Evolutionary conservation across 2,329 filamentous ascomycete species (phyloP).

Genomic region (Xylariaceae sp.): DNA sequence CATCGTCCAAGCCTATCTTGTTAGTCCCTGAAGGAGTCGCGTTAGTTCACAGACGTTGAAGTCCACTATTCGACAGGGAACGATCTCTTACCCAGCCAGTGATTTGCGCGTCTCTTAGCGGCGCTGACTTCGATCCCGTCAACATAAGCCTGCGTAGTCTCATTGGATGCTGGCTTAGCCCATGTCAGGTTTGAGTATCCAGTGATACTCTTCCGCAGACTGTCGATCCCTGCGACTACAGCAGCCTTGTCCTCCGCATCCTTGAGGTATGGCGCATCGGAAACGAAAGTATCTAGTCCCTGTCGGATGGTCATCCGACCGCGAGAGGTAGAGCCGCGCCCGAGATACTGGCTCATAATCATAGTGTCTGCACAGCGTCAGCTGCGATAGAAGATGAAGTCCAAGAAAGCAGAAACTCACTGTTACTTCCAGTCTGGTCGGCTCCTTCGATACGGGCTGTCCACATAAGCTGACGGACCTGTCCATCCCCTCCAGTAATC

Average conservation of each 20-base stretch:
- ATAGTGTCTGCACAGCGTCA: slow-evolving; percentile 36
- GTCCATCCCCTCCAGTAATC: slow-evolving; percentile 52
- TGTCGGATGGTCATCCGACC: slow-evolving; percentile 59
- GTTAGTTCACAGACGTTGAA: neutral
- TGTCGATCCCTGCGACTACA: slow-evolving; percentile 59
- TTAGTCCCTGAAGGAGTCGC: slow-evolving; percentile 38
- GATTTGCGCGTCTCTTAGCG: slow-evolving; percentile 42
- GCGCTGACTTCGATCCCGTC: slow-evolving; percentile 36
- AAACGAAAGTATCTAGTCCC: slow-evolving; percentile 54
- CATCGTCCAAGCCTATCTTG: slow-evolving; percentile 56
- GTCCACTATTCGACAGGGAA: neutral
- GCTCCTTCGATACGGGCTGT: slow-evolving; percentile 60
- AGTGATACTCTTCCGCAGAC: slow-evolving; percentile 50
- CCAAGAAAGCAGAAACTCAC: slow-evolving; percentile 17
- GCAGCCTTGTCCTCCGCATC: slow-evolving; percentile 56
- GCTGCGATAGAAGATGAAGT: neutral
- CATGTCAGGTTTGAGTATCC: slow-evolving; percentile 55
- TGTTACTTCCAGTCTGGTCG: slow-evolving; percentile 30
- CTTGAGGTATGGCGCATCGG: slow-evolving; percentile 55
- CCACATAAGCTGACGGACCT: slow-evolving; percentile 61
- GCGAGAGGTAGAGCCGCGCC: slow-evolving; percentile 57
- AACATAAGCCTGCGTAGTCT: slow-evolving; percentile 54
- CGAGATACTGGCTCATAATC: slow-evolving; percentile 59
- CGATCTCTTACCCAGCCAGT: slow-evolving; percentile 44
- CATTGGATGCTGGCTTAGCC: slow-evolving; percentile 48